Evolutionary conservation across 169 alveolate species (phyloP).

Genomic region (Eimeria praecox): DNA sequence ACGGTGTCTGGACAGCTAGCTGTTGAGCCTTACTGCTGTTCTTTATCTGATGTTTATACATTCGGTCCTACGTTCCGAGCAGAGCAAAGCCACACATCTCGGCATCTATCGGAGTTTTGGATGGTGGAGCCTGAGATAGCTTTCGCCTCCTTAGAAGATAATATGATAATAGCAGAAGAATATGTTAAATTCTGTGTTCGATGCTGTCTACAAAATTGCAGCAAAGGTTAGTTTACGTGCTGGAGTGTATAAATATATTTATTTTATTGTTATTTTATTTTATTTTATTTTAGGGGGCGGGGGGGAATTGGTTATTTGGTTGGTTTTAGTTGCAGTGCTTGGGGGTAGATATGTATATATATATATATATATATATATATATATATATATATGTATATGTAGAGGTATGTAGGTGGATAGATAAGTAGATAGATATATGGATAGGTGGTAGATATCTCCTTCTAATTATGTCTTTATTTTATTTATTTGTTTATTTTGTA

Average conservation of each 20-base stretch:
- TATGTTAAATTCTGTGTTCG: slow-evolving; percentile 96
- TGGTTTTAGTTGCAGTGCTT: no score
- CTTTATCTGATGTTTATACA: slow-evolving; percentile 98
- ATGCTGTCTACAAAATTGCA: slow-evolving; percentile 93
- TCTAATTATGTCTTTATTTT: neutral
- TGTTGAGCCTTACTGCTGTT: slow-evolving; percentile 96
- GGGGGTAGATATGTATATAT: no score
- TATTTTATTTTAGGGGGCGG: no score
- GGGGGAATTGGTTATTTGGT: no score
- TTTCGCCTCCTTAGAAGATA: slow-evolving; percentile 93
- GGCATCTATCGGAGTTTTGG: slow-evolving; percentile 99
- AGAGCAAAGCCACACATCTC: slow-evolving; percentile 98
- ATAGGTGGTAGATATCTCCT: no score
- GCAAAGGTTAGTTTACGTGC: slow-evolving; percentile 85
- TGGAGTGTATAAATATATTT: slow-evolving; percentile 74
- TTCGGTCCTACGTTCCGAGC: slow-evolving; percentile 99
- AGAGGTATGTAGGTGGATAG: no score
- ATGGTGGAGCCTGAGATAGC: slow-evolving; percentile 99
- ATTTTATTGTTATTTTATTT: no score
- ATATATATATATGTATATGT: neutral
- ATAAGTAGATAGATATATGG: no score
- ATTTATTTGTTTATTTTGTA: neutral
- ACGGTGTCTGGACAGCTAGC: slow-evolving; percentile 99
- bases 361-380: neutral
- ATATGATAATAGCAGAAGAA: slow-evolving; percentile 98